Conservation (phyloP, 495 filamentous ascomycete genomes). For the Podospora conica region DNA sequence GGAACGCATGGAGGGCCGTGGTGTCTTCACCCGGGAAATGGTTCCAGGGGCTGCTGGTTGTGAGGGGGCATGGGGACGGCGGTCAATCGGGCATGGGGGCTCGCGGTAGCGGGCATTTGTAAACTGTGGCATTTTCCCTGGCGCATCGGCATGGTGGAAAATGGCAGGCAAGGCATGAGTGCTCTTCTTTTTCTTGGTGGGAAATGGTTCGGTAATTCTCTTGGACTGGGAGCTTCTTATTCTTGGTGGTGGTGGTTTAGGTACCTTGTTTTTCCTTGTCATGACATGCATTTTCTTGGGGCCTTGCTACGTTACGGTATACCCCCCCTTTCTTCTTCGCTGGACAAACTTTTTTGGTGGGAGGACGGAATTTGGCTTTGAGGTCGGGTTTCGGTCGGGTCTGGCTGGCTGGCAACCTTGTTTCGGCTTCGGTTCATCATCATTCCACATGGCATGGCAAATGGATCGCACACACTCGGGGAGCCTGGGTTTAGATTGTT, state of each 20-base stretch:
- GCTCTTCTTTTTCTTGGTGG: not conserved
- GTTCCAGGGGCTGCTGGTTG: not conserved
- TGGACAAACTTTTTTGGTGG: not conserved
- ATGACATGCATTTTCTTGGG: not conserved
- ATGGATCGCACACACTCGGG: not conserved
- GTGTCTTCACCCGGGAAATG: not conserved
- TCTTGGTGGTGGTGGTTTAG: not conserved
- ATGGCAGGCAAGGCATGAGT: not conserved
- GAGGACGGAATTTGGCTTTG: not conserved
- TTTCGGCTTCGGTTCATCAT: not conserved
- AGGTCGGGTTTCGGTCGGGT: too few relatives aligned
- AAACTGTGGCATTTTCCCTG: not conserved
- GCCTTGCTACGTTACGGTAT: too few relatives aligned
- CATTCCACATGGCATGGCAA: not conserved
- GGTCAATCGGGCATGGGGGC: not conserved
- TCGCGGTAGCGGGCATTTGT: not conserved
- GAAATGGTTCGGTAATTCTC: too few relatives aligned
- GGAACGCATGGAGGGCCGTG: not conserved
- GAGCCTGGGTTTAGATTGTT: not conserved
- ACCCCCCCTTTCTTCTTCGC: not conserved
- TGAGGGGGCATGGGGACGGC: not conserved
- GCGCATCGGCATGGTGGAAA: not conserved
- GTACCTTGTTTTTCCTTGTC: not conserved
- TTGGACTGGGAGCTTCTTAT: too few relatives aligned
- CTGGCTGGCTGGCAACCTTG: not conserved